Base-by-base conservation (phyloP, 2,329 filamentous ascomycete species). In the Trichoderma koningii region DNA sequence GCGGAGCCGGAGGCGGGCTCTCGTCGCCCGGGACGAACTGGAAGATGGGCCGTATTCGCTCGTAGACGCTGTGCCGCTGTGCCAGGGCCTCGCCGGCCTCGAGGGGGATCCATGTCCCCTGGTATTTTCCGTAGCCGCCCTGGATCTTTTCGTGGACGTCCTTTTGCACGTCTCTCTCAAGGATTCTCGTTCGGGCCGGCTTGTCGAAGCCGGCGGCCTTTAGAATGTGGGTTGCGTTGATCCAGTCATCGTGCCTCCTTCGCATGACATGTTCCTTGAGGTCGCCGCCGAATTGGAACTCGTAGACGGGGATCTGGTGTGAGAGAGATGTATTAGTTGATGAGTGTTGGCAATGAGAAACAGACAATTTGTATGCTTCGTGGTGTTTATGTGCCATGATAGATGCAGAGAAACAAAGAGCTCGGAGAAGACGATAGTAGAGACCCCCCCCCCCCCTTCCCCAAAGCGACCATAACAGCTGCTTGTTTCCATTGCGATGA, bases 161-260 rank as follows among this genome's bases (percentile, higher is more conserved):
- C 77, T 97, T 97, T 74, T 99, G 95, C 7, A 99, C 94, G 74
- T 99, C 95, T 69, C 95, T 87, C 79, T 99, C 95, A 5, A 99
- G 85, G 65, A 99, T 98, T 68, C 95, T 87, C 47, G 95, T 99
- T 75, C 95, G 85, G 14, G 94, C 92, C 3, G 95, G 95, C 78
- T 99, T 99, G 78, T 99, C 95, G 74, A 97, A 97, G 64, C 94
- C 94, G 68, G 95, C 95, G 47, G 96, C 92, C 75, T 99, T 99
- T 55, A 99, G 82, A 66, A 99, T 98, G 75, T 99, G 95, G 62
- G 95, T 99, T n/a, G 95, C 95, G 82, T 99, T 99, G 80, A 99
- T 95, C 93, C 94, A 99, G 78, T 98, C 88, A 77, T 99, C 95
- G 61, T 88, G 86, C 66, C 94, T 88, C 57, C 95, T 87, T 76